Evolutionary conservation across 768 basidiomycete species (phyloP).

Genomic region (Leccinum broughii): DNA sequence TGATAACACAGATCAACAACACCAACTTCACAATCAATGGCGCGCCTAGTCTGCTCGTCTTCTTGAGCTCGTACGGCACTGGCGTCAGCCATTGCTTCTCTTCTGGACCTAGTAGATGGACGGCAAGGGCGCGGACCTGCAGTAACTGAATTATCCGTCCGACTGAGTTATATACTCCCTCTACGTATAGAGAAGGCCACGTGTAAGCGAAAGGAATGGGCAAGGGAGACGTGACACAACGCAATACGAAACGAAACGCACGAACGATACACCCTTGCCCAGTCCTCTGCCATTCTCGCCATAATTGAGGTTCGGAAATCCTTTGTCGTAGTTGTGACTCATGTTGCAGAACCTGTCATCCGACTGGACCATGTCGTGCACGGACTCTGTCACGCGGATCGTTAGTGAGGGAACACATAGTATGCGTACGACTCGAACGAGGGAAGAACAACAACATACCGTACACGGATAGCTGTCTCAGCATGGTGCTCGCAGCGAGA

Average conservation of each 20-base stretch:
- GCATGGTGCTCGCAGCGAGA: conserved; percentile 12
- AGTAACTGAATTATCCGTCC: conserved; percentile 21
- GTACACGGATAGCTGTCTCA: conserved; percentile 15
- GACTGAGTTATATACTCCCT: conserved; percentile 26
- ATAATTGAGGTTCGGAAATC: conserved; percentile 14
- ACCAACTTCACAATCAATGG: conserved; percentile 14
- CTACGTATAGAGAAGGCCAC: conserved; percentile 8
- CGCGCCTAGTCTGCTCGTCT: neutral
- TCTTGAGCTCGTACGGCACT: conserved; percentile 16
- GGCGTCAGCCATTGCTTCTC: conserved; percentile 12
- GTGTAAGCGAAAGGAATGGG: neutral
- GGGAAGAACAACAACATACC: conserved; percentile 12
- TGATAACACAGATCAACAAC: conserved; percentile 12
- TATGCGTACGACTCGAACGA: neutral
- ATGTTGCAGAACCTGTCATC: conserved; percentile 18
- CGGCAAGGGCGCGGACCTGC: conserved; percentile 9
- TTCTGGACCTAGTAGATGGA: neutral
- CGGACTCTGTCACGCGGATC: conserved; percentile 4
- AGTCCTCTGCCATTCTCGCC: conserved; percentile 16
- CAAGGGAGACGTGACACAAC: neutral
- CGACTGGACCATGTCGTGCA: conserved; percentile 17
- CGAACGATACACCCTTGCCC: conserved; percentile 5
- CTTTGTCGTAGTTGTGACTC: conserved; percentile 22
- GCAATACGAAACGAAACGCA: too few species aligned
- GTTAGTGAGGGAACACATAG: neutral